Evolutionary conservation across 257 asterid species (phyloP), one percentile per base, ranked within the genome.

Genomic region (Ehretia macrophylla): DNA sequence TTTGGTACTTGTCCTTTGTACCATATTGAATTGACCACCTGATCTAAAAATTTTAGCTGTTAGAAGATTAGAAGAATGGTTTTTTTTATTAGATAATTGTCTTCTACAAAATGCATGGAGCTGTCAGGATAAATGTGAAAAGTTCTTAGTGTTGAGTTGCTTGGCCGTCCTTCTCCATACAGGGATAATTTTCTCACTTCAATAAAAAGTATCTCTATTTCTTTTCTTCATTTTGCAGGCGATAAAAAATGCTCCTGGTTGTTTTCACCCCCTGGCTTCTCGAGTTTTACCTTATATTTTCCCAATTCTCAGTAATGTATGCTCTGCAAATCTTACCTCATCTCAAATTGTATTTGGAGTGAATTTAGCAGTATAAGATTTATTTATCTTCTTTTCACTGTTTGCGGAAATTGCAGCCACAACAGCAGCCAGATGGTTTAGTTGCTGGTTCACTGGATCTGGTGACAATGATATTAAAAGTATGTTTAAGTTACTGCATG

Each of bases 361-460:
- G 47, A 17, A n/a, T 58, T 65, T 23, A 64, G 22, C 56, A 14
- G 12, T 13, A 49, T 18, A 49, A 16, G 21, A 3, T 8, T 20
- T 0, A 17, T 8, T 17, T 32, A 16, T 18, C 11, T 49, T n/a
- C 17, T 44, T 50, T 71, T 68, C 70, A n/a, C 69, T 73, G 51
- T 71, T 19, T 60, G 59, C 58, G 23, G 76, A 56, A 72, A 76
- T 79, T 56, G 72, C 91, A 92, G 99, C 95, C 99, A 32, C 94
- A 79, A 16, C 96, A 83, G 77, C 94, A 88, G 80, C 86, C 96
- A 55, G 96, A 84, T 39, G 94, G 96, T 64, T 83, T 89, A 73
- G 94, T 88, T 70, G 86, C 99, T 70, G 96, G 95, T 68, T 83
- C 96, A 21, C 79, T 92, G 72, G 99, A 92, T 83, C 96, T 92